Conservation (phyloP, 306 rosid genomes). For the Dryas drummondii region DNA sequence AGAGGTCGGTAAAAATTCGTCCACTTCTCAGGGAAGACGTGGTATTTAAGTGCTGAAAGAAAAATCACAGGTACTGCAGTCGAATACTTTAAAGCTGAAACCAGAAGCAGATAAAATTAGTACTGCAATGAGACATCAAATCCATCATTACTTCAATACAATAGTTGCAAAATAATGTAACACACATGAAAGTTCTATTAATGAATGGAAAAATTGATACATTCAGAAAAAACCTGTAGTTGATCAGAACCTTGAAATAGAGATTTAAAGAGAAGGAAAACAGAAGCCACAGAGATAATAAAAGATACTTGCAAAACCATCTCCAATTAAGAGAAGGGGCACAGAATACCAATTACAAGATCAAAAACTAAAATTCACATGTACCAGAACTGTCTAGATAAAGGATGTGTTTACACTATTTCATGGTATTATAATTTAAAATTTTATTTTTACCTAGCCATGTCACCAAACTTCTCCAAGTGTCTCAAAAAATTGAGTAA, state of each 20-base stretch:
- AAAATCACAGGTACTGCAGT: constrained; percentile 93
- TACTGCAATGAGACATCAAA: constrained; percentile 13
- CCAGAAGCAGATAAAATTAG: constrained; percentile 42
- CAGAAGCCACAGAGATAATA: not conserved
- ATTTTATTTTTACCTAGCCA: not conserved
- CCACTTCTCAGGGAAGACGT: constrained; percentile 78
- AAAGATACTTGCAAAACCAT: not conserved
- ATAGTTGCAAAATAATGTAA: not conserved
- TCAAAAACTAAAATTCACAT: not conserved
- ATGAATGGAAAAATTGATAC: not conserved
- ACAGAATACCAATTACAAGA: not conserved
- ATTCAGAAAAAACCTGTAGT: not conserved
- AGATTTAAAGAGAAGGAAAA: not conserved
- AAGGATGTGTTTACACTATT: not conserved
- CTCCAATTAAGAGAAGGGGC: not conserved
- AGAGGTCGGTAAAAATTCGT: constrained; percentile 90
- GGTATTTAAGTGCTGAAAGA: constrained; percentile 95
- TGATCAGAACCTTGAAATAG: not conserved
- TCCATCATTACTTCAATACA: not conserved
- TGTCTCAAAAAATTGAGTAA: not conserved
- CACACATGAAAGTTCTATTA: not conserved
- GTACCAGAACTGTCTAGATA: not conserved
- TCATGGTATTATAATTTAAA: not conserved
- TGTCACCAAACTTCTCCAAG: not conserved
- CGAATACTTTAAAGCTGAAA: constrained; percentile 94